A percentile compares a stretch with the other conserved stretches of the same genome.
Evolutionary conservation across 2,329 filamentous ascomycete species (phyloP).

Genomic region (Raffaelea albimanens): DNA sequence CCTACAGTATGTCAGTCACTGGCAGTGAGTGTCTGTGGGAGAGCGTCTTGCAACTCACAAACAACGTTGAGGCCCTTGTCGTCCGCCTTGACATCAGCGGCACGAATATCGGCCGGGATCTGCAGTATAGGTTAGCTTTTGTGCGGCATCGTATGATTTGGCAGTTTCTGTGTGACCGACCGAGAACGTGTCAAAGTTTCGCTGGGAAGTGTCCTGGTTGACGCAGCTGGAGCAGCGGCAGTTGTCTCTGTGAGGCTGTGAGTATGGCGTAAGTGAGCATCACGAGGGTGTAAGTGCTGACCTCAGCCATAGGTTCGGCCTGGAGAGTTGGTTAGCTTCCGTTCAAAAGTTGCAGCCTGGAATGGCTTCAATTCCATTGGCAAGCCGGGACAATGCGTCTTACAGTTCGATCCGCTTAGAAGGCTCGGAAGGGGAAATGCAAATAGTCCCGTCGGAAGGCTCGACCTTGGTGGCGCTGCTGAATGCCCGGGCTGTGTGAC

Average conservation of each 20-base stretch:
- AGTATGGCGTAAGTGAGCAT: no score
- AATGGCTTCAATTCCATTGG: no score
- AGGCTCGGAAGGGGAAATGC: conserved; percentile 16
- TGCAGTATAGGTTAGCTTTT: conserved; percentile 18
- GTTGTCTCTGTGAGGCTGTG: conserved; percentile 46
- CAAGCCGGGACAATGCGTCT: no score
- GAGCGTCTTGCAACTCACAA: conserved; percentile 30
- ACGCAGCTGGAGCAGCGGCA: conserved; percentile 60
- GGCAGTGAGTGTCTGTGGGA: background rate
- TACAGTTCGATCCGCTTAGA: conserved; percentile 7
- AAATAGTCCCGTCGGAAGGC: conserved; percentile 3
- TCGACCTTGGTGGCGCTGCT: conserved; percentile 7
- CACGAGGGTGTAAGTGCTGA: conserved; percentile 2
- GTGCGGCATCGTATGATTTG: background rate
- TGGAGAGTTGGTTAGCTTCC: conserved; percentile 2
- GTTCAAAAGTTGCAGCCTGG: no score
- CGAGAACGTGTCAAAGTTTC: conserved; percentile 58
- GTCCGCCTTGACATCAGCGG: conserved; percentile 21
- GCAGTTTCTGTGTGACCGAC: conserved; percentile 27
- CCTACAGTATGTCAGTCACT: background rate
- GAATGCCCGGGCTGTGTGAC: background rate
- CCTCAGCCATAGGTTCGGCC: conserved; percentile 15
- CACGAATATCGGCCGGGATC: conserved; percentile 35
- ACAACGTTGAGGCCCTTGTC: conserved; percentile 32
- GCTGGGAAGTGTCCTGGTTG: conserved; percentile 61